Percentiles rank a stretch among this genome's conserved stretches.
These are phyloP conservation scores for Colletotrichum musae DNA, from an alignment of 2,329 filamentous ascomycete genomes.

Conservation along the genomic window DNA sequence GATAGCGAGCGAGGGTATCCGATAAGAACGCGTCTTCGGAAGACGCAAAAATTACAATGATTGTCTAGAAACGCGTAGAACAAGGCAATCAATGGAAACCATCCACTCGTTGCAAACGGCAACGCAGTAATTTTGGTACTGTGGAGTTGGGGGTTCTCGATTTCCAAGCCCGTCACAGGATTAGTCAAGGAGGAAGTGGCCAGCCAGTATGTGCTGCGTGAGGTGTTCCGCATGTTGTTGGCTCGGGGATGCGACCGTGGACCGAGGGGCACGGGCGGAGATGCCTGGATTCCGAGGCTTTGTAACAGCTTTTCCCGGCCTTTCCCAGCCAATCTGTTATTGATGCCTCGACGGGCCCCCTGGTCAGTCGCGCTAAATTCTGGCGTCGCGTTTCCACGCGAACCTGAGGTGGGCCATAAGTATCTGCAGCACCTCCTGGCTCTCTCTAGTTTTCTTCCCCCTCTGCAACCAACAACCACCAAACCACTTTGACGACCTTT, in stretches of 20 bases:
- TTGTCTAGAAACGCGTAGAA: neutral
- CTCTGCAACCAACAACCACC: conserved; percentile 31
- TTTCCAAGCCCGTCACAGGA: conserved; percentile 28
- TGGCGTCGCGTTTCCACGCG: conserved; percentile 43
- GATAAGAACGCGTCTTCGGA: neutral
- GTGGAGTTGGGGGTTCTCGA: conserved; percentile 28
- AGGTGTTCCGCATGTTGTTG: conserved; percentile 27
- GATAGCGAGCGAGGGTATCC: neutral
- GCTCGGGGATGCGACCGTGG: conserved; percentile 40
- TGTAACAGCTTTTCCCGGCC: neutral
- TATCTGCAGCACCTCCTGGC: conserved; percentile 40
- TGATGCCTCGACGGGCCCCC: conserved; percentile 42
- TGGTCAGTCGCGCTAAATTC: conserved; percentile 39
- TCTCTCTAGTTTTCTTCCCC: conserved; percentile 11
- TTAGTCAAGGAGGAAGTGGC: conserved; percentile 26
- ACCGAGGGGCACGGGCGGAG: conserved; percentile 38
- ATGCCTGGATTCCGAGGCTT: conserved; percentile 27
- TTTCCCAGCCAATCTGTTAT: conserved; percentile 29
- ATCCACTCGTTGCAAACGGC: conserved; percentile 27
- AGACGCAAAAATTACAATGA: neutral
- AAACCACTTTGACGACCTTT: conserved; percentile 15
- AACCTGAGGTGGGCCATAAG: conserved; percentile 35
- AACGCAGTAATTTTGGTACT: conserved; percentile 17
- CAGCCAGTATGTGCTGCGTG: conserved; percentile 9
- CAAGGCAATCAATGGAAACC: conserved; percentile 17